phyloP scores from a whole-genome alignment of 2,329 filamentous ascomycete species.

The Botrytis elliptica region DNA sequence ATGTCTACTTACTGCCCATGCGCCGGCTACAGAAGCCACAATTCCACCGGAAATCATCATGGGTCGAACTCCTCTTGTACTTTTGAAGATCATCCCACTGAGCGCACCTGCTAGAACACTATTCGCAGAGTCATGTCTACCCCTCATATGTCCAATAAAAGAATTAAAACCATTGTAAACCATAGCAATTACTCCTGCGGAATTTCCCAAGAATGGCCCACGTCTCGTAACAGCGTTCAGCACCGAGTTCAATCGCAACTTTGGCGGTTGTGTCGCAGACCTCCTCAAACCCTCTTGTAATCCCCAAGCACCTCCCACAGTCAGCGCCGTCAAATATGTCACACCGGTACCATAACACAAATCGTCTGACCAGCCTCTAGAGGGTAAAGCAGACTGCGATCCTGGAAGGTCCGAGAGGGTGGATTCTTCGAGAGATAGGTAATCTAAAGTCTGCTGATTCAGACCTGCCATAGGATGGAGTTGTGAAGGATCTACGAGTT shows the following conservation, averaged over 20 bases:
- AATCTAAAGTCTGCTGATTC: constrained; percentile 90
- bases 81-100: constrained; percentile 95
- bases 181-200: constrained; percentile 91
- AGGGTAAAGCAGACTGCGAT: constrained; percentile 83
- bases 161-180: constrained; percentile 94
- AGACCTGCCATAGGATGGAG: constrained; percentile 92
- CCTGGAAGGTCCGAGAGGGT: constrained; percentile 83
- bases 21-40: constrained; percentile 79
- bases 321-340: constrained; percentile 85
- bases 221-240: constrained; percentile 91
- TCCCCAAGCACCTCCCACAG: constrained; percentile 87
- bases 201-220: constrained; percentile 95
- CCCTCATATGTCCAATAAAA: constrained; percentile 72
- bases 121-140: constrained; percentile 88
- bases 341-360: constrained; percentile 96
- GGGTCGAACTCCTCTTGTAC: constrained; percentile 81
- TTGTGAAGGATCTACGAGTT: constrained; percentile 80
- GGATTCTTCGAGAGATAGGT: constrained; percentile 90
- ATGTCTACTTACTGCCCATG: constrained; percentile 76
- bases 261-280: constrained; percentile 75
- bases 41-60: constrained; percentile 95
- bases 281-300: constrained; percentile 83
- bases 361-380: constrained; percentile 95
- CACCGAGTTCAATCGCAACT: constrained; percentile 89
- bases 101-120: constrained; percentile 80